phyloP scores from a whole-genome alignment of 2,329 filamentous ascomycete genomes.

The Neurospora sp. region DNA sequence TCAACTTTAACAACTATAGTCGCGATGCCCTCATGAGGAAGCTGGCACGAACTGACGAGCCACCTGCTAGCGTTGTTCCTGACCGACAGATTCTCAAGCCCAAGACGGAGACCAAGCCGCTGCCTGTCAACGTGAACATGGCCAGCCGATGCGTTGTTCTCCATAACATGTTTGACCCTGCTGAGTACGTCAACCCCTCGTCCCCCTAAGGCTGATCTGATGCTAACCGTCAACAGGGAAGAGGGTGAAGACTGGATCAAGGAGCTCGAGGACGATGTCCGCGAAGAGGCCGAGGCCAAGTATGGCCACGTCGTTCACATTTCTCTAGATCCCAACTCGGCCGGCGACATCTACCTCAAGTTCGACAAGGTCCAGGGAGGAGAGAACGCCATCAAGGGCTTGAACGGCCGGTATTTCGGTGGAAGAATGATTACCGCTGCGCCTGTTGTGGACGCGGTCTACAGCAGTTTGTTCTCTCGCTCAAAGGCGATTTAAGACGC shows the following conservation, averaged over 20 bases:
- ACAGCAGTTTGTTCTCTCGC: slow-evolving; percentile 90
- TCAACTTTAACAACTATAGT: slow-evolving; percentile 99
- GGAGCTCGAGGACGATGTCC: slow-evolving; percentile 88
- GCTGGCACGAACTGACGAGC: slow-evolving; percentile 89
- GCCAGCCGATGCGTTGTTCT: slow-evolving; percentile 89
- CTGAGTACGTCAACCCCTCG: slow-evolving; percentile 57
- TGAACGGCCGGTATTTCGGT: slow-evolving; percentile 95
- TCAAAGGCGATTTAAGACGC: slow-evolving; percentile 67
- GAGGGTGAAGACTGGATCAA: slow-evolving; percentile 83
- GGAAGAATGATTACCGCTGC: slow-evolving; percentile 87
- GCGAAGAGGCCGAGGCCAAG: slow-evolving; percentile 83
- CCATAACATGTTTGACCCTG: slow-evolving; percentile 89
- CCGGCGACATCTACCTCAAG: slow-evolving; percentile 96
- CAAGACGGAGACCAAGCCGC: slow-evolving; percentile 67
- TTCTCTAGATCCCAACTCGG: slow-evolving; percentile 82
- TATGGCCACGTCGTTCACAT: slow-evolving; percentile 98
- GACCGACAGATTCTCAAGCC: slow-evolving; percentile 67
- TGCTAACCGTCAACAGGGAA: slow-evolving; percentile 51
- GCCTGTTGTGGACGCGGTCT: slow-evolving; percentile 96
- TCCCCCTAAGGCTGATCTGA: background rate
- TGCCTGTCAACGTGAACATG: slow-evolving; percentile 81
- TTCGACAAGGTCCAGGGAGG: slow-evolving; percentile 93
- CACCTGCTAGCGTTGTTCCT: slow-evolving; percentile 49
- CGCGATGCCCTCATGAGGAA: slow-evolving; percentile 98
- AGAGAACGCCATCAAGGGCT: slow-evolving; percentile 93